Conservation (phyloP, 2,329 filamentous ascomycete genomes). For the Thelonectria blattea region DNA sequence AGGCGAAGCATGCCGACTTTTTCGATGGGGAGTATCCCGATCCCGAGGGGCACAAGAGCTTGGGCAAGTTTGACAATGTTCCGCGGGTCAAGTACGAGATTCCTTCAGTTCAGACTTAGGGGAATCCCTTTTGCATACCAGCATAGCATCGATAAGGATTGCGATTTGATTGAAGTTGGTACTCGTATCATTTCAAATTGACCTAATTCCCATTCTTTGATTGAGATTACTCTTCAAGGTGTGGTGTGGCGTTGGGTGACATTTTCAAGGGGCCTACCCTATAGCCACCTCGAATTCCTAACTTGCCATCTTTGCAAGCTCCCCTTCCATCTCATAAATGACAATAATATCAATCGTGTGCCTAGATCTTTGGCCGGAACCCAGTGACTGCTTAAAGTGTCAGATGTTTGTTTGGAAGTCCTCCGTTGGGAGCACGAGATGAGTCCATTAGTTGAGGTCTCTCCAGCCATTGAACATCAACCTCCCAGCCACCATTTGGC, state of each 20-base stretch:
- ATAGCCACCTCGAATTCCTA: neutral
- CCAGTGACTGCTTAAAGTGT: too few relatives aligned
- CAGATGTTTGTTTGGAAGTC: too few relatives aligned
- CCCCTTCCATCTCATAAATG: neutral
- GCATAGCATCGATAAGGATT: neutral
- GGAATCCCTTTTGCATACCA: too few relatives aligned
- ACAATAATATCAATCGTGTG: neutral
- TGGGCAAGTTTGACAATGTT: slow-evolving; percentile 21
- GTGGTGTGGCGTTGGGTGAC: too few relatives aligned
- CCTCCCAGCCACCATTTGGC: too few relatives aligned
- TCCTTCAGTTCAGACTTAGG: slow-evolving; percentile 11
- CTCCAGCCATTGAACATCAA: too few relatives aligned
- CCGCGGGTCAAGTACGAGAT: slow-evolving; percentile 17
- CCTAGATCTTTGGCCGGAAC: neutral
- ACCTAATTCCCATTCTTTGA: too few relatives aligned
- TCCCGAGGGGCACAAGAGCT: slow-evolving; percentile 16
- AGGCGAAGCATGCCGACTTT: slow-evolving; percentile 20
- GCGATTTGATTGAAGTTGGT: too few relatives aligned
- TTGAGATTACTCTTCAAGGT: too few relatives aligned
- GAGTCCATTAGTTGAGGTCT: too few relatives aligned
- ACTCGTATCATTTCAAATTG: too few relatives aligned
- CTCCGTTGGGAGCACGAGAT: too few relatives aligned
- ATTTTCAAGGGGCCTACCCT: neutral
- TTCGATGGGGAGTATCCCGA: slow-evolving; percentile 21
- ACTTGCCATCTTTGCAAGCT: neutral